A percentile compares a stretch with the other conserved stretches of the same genome.
Conservation (phyloP, 2,329 filamentous ascomycete species). For the Myriosclerotinia curreyana region DNA sequence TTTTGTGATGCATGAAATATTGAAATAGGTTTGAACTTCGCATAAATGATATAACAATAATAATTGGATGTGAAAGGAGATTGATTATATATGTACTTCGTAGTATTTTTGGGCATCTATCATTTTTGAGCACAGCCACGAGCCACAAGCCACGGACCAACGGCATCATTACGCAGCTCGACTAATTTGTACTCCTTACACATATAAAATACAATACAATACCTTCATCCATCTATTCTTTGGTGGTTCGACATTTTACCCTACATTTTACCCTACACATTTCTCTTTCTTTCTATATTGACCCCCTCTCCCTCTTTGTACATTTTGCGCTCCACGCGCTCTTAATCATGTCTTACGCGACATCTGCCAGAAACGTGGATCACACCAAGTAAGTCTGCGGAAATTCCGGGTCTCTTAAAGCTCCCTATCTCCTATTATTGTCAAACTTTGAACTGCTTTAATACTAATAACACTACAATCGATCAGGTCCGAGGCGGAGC, state of each 20-base stretch:
- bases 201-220: conserved; percentile 6
- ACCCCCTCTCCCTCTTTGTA: conserved; percentile 8
- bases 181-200: conserved; percentile 11
- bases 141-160: not conserved
- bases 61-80: not conserved
- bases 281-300: conserved; percentile 1
- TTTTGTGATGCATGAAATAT: not conserved
- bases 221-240: conserved; percentile 3
- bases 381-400: conserved; percentile 37
- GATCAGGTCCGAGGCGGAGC: conserved; percentile 62
- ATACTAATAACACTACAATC: conserved; percentile 24
- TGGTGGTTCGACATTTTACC: conserved; percentile 1
- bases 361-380: conserved; percentile 39
- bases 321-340: conserved; percentile 28
- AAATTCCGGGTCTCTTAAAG: conserved; percentile 20
- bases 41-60: not conserved
- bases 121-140: conserved; percentile 3
- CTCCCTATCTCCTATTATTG: conserved; percentile 8
- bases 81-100: too few relatives aligned
- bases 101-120: not conserved
- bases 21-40: not conserved
- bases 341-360: conserved; percentile 31
- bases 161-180: conserved; percentile 32
- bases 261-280: not conserved
- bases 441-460: conserved; percentile 17